Base-by-base conservation (phyloP, 768 basidiomycete genomes). In the Bullera alba region DNA sequence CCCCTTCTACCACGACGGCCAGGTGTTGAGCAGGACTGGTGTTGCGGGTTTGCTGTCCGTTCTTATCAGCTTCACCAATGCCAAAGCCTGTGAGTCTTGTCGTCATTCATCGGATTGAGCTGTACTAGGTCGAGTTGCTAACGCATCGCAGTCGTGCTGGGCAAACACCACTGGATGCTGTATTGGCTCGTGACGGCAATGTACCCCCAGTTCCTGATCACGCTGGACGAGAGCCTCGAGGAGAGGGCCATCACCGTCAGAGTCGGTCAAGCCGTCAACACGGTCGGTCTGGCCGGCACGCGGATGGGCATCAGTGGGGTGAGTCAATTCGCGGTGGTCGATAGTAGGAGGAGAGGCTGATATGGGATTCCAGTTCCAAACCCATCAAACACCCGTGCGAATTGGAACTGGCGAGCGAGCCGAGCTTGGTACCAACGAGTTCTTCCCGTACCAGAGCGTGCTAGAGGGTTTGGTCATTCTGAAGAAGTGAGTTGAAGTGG, bases 171-270 rank as follows among this genome's bases (percentile, higher is more conserved):
- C 74, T 99, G 95, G 95, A 95, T 96, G 90, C 76, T 97, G 50
- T 99, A 87, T 77, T 91, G 92, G 80, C 80, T 97, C 25, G 84
- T 83, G 5, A 85, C 90, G 2, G 87, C 91, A 52, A 97, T 99
- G 95, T 93, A 89, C 75, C 95, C 95, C 29, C 83, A 92, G 50
- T 96, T 97, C 85, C 75, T 99, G 66, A 96, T 97, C 73, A 95
- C 92, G 0, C 82, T 99, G 17, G 83, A 93, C 74, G 93, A 97
- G 74, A 80, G 91, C 51, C 82, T 93, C 52, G 81, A 90, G 59
- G 83, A 79, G 68, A 76, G 83, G 48, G 85, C 90, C 2, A 87
- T 95, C 29, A 92, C 89, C 15, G 90, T 96, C 42, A 85, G 95
- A 30, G 95, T 99, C 19, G 95, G 95, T 26, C 73, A 93, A 81